These are phyloP conservation scores for Podaxis sp. DNA, from an alignment of 768 basidiomycete species.

Conservation along the genomic window DNA sequence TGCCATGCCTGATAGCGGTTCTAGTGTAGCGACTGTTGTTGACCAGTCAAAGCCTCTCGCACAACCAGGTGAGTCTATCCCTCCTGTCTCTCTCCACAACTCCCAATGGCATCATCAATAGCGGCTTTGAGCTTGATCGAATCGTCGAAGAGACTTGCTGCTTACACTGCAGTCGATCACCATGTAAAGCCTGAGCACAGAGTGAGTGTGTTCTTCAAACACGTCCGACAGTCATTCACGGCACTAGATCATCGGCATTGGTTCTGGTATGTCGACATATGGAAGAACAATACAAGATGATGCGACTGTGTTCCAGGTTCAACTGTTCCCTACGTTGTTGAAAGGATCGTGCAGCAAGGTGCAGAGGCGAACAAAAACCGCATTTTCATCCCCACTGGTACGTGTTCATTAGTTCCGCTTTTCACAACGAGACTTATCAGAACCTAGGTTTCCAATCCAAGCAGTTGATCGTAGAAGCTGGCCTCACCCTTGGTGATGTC, in stretches of 20 bases:
- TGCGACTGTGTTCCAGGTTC: conserved; percentile 46
- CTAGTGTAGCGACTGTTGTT: background rate
- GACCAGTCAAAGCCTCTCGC: background rate
- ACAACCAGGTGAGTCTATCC: background rate
- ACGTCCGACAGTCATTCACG: background rate
- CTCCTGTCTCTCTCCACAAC: background rate
- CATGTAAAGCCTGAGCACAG: conserved; percentile 81
- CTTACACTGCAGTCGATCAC: conserved; percentile 90
- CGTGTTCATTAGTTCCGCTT: conserved; percentile 13
- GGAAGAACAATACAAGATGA: background rate
- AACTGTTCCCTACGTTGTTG: conserved; percentile 95
- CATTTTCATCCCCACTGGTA: conserved; percentile 87
- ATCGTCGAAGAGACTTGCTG: conserved; percentile 83
- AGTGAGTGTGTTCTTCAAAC: conserved; percentile 36
- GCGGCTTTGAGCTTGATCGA: conserved; percentile 52
- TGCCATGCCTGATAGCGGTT: background rate
- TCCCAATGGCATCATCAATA: background rate
- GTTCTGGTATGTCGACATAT: conserved; percentile 53
- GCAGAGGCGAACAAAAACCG: conserved; percentile 67
- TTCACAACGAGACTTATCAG: background rate
- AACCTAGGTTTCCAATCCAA: conserved; percentile 86
- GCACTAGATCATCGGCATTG: conserved; percentile 79
- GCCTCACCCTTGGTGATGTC: conserved; percentile 79
- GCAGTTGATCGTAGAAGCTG: conserved; percentile 82
- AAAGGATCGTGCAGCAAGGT: conserved; percentile 87